Conservation (phyloP, 2,329 filamentous ascomycete genomes). For the Aspergillus amoenus region DNA sequence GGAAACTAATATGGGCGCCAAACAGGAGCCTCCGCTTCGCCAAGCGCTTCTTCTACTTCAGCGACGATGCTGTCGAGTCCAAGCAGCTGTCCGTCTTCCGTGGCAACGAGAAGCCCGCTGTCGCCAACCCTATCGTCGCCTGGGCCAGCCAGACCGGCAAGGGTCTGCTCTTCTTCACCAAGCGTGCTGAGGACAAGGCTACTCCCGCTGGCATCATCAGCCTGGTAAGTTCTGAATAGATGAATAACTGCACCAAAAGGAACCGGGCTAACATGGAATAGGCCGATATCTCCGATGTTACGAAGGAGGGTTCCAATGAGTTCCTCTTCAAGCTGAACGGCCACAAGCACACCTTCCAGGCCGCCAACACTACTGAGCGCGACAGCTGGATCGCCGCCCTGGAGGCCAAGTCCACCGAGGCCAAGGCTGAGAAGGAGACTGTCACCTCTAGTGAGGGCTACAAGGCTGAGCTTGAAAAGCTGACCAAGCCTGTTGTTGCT, state of each 20-base stretch:
- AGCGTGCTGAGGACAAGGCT: constrained; percentile 78
- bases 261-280: constrained; percentile 34
- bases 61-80: constrained; percentile 68
- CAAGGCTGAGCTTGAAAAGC: constrained; percentile 78
- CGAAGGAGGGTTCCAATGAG: constrained; percentile 72
- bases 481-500: constrained; percentile 39
- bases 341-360: constrained; percentile 95
- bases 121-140: constrained; percentile 75
- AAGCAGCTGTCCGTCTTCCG: constrained; percentile 76
- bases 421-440: constrained; percentile 73
- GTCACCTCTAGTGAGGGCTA: constrained; percentile 80
- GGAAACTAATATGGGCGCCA: not conserved
- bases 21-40: constrained; percentile 79
- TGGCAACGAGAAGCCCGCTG: constrained; percentile 80
- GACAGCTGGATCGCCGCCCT: constrained; percentile 88
- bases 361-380: constrained; percentile 69
- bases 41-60: constrained; percentile 93
- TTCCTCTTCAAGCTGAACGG: constrained; percentile 83
- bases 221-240: constrained; percentile 61
- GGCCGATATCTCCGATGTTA: constrained; percentile 69
- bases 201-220: constrained; percentile 79
- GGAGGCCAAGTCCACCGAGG: constrained; percentile 79
- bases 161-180: constrained; percentile 88
- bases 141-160: constrained; percentile 95
- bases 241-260: not conserved